These are phyloP conservation scores for Boletus rubroflammeus DNA, from an alignment of 768 basidiomycete genomes.

Conservation along the genomic window DNA sequence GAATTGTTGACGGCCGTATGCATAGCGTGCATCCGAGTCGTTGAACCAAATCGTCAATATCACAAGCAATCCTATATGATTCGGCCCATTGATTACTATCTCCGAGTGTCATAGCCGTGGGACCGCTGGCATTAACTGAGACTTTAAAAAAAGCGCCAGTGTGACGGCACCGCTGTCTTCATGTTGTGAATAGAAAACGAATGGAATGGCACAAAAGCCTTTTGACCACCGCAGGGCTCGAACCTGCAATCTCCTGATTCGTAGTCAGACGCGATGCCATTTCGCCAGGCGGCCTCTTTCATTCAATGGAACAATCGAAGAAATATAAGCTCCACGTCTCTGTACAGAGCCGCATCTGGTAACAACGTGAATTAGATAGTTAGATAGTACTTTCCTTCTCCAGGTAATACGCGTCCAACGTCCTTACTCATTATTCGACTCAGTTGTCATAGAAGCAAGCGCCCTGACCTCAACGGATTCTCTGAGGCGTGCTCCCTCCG, in stretches of 20 bases:
- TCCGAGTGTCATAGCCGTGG: too few relatives aligned
- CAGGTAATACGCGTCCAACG: neutral
- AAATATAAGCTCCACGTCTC: neutral
- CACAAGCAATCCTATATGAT: neutral
- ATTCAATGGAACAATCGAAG: fast-evolving
- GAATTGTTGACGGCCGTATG: neutral
- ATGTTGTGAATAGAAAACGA: neutral
- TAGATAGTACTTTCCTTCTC: neutral
- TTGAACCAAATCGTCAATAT: neutral
- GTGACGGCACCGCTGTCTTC: neutral
- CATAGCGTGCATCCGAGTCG: too few relatives aligned
- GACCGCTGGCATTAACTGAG: neutral
- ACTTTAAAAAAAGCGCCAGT: neutral
- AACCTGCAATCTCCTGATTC: constrained; percentile 95
- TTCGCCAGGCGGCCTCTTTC: constrained; percentile 75
- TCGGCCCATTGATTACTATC: neutral
- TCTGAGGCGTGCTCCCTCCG: neutral
- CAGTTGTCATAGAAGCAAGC: neutral
- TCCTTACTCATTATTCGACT: neutral
- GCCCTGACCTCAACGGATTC: neutral
- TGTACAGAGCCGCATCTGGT: neutral
- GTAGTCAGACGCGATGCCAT: constrained; percentile 95
- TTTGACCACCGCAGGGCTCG: constrained; percentile 84
- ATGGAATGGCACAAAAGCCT: neutral
- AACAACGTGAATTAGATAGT: neutral